Percentiles rank a stretch among this genome's conserved stretches.
Evolutionary conservation across 208 protist species (phyloP).

Genomic region (Leishmania mexicana): DNA sequence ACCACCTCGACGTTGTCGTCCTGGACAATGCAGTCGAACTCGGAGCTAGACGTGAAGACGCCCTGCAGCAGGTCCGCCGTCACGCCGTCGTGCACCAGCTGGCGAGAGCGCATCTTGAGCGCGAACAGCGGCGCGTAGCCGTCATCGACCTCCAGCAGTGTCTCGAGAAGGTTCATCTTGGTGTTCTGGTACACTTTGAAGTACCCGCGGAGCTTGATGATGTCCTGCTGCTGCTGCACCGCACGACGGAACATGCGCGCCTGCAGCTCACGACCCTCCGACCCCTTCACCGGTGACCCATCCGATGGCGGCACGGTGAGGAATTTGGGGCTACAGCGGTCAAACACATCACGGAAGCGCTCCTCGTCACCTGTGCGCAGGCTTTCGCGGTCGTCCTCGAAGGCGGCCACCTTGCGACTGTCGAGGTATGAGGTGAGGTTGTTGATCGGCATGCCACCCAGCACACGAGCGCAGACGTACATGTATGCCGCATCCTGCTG

Average conservation of each 20-base stretch:
- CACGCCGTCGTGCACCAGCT: conserved; percentile 88
- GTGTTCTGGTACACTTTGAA: conserved; percentile 91
- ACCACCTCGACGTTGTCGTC: conserved; percentile 88
- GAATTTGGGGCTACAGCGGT: conserved; percentile 91
- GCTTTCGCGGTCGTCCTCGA: conserved; percentile 87
- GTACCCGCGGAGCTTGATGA: conserved; percentile 87
- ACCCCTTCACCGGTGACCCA: conserved; percentile 66
- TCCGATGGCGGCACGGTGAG: conserved; percentile 66
- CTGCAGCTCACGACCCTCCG: conserved; percentile 88
- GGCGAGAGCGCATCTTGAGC: conserved; percentile 81
- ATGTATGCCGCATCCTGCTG: conserved; percentile 84
- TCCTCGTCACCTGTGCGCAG: conserved; percentile 85
- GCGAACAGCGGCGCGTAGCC: conserved; percentile 82
- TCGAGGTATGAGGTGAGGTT: conserved; percentile 75
- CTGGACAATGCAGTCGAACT: conserved; percentile 83
- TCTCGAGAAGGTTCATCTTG: conserved; percentile 80
- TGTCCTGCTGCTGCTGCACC: conserved; percentile 90
- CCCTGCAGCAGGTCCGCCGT: conserved; percentile 79
- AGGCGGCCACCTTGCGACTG: conserved; percentile 47
- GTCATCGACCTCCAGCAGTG: conserved; percentile 82
- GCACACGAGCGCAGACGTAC: conserved; percentile 79
- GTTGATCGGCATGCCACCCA: conserved; percentile 78
- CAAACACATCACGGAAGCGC: conserved; percentile 91
- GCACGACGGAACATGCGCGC: conserved; percentile 88
- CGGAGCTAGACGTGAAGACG: conserved; percentile 66